Conservation (phyloP, 257 asterid species). For the Lavandula angustifolia region DNA sequence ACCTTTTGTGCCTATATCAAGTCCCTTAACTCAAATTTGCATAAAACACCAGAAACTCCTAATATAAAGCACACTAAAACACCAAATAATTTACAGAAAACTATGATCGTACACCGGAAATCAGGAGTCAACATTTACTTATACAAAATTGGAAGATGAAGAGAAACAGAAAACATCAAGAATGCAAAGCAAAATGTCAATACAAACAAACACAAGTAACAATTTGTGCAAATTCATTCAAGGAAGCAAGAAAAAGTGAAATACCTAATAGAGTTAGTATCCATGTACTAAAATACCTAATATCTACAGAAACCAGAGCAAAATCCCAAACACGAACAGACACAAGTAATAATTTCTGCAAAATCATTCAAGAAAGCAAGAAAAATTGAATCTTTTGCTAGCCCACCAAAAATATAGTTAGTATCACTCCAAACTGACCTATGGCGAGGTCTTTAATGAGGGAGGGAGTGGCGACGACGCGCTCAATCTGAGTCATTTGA, state of each 20-base stretch:
- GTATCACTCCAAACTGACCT: conserved; percentile 35
- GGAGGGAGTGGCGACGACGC: conserved; percentile 61
- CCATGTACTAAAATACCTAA: too few relatives aligned
- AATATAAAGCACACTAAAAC: too few relatives aligned
- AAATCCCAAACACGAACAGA: too few relatives aligned
- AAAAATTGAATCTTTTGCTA: not conserved
- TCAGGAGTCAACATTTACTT: too few relatives aligned
- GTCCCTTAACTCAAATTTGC: not conserved
- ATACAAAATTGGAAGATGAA: not conserved
- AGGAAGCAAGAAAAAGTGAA: too few relatives aligned
- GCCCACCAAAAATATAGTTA: not conserved
- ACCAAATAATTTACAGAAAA: not conserved
- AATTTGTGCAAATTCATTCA: too few relatives aligned
- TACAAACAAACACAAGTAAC: too few relatives aligned
- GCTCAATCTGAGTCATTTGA: conserved; percentile 80
- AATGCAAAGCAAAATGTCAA: conserved; percentile 2
- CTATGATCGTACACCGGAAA: not conserved
- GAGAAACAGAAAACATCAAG: not conserved
- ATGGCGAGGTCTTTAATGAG: conserved; percentile 55
- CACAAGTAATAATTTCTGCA: not conserved
- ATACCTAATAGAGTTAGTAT: too few relatives aligned
- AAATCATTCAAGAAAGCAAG: not conserved
- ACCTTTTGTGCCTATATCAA: not conserved
- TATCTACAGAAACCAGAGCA: too few relatives aligned
- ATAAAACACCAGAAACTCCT: not conserved